These are phyloP conservation scores for Mallotus repandus DNA, from an alignment of 441 rosid genomes.

Conservation along the genomic window DNA sequence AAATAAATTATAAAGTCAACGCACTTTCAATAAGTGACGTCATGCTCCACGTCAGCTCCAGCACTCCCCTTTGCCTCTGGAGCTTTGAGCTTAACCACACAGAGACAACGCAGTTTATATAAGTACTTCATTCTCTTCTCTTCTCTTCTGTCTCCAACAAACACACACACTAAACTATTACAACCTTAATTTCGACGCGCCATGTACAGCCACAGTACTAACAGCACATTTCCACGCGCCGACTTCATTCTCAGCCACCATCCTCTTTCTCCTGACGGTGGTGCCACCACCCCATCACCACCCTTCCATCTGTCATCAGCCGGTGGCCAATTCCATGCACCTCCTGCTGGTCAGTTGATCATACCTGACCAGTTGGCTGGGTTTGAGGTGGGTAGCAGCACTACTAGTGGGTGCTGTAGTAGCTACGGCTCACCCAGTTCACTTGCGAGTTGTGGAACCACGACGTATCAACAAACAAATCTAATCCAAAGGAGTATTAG, in stretches of 20 bases:
- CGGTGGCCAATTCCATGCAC: conserved; percentile 23
- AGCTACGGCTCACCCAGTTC: conserved; percentile 66
- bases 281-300: conserved; percentile 7
- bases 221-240: conserved; percentile 32
- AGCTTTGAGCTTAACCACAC: neutral
- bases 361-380: conserved; percentile 22
- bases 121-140: conserved; percentile 12
- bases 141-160: too few species aligned
- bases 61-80: neutral
- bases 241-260: conserved; percentile 21
- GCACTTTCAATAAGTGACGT: conserved; percentile 30
- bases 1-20: conserved; percentile 36
- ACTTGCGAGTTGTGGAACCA: conserved; percentile 34
- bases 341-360: conserved; percentile 31
- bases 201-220: conserved; percentile 40
- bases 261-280: conserved; percentile 30
- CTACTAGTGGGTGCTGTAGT: conserved; percentile 50
- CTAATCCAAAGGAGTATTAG: conserved; percentile 65
- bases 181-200: neutral
- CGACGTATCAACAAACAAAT: conserved; percentile 32
- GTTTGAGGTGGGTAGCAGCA: conserved; percentile 12
- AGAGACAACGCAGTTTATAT: conserved; percentile 3
- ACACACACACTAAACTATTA: neutral
- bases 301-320: conserved; percentile 7
- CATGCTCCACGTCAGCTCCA: conserved; percentile 43